A percentile compares a stretch with the other conserved stretches of the same genome.
Conservation (phyloP, 2,329 filamentous ascomycete species). For the Periconia macrospinosa region DNA sequence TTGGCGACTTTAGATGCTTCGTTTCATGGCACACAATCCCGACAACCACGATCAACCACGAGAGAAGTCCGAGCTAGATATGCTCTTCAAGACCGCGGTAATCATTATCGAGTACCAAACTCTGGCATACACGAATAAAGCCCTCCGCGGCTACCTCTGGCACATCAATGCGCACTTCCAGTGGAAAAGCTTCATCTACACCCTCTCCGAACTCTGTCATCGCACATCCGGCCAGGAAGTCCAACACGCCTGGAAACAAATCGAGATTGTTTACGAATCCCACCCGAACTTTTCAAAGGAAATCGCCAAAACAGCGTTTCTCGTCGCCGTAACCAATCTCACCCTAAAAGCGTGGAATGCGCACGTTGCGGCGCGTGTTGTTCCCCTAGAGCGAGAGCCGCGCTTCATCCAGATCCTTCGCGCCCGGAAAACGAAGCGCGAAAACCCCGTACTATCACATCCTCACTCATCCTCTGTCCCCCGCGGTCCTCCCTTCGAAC, state of each 20-base stretch:
- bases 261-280: slow-evolving; percentile 48
- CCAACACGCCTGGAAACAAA: slow-evolving; percentile 48
- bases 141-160: slow-evolving; percentile 49
- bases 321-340: slow-evolving; percentile 47
- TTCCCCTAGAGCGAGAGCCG: slow-evolving; percentile 17
- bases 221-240: slow-evolving; percentile 27
- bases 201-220: slow-evolving; percentile 42
- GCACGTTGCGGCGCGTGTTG: slow-evolving; percentile 13
- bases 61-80: slow-evolving; percentile 39
- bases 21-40: slow-evolving; percentile 50
- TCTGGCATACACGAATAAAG: slow-evolving; percentile 42
- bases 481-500: no score
- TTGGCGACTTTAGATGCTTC: slow-evolving; percentile 31
- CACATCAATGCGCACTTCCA: slow-evolving; percentile 53
- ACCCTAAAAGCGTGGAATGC: slow-evolving; percentile 51
- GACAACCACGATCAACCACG: slow-evolving; percentile 29
- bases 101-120: slow-evolving; percentile 48
- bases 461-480: not conserved
- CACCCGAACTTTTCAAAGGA: slow-evolving; percentile 46
- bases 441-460: not conserved
- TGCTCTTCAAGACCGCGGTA: slow-evolving; percentile 45
- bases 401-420: slow-evolving; percentile 25
- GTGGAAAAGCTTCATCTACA: slow-evolving; percentile 57
- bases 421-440: slow-evolving; percentile 3
- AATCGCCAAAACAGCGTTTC: slow-evolving; percentile 41